Percentiles rank a stretch among this genome's conserved stretches.
phyloP scores from a whole-genome alignment of 2,329 filamentous ascomycete genomes.

The Westerdykella aurantiaca region DNA sequence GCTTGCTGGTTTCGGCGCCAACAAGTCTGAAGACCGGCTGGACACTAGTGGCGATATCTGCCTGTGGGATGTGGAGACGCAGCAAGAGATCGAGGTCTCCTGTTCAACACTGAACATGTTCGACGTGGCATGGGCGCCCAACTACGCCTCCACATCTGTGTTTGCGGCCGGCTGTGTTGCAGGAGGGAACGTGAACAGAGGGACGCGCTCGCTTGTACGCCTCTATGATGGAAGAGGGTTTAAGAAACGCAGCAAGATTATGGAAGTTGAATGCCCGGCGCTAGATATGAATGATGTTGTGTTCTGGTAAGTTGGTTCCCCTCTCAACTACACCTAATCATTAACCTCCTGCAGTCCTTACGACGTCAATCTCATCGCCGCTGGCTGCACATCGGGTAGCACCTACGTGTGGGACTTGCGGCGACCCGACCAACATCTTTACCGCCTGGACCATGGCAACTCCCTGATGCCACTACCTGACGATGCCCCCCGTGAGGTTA shows the following conservation, averaged over 20 bases:
- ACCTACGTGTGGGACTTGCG: conserved; percentile 59
- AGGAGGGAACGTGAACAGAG: conserved; percentile 30
- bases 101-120: conserved; percentile 52
- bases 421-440: conserved; percentile 41
- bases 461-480: conserved; percentile 47
- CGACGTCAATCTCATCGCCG: conserved; percentile 49
- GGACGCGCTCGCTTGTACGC: conserved; percentile 47
- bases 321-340: not conserved
- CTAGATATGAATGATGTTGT: conserved; percentile 57
- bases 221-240: conserved; percentile 44
- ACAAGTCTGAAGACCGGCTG: conserved; percentile 24
- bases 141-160: conserved; percentile 23
- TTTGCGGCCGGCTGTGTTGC: conserved; percentile 52
- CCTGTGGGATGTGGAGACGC: conserved; percentile 48
- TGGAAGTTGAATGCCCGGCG: conserved; percentile 53
- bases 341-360: conserved; percentile 31
- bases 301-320: conserved; percentile 37
- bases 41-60: conserved; percentile 48
- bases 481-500: conserved; percentile 41
- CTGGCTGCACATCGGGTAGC: conserved; percentile 55
- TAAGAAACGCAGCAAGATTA: conserved; percentile 25
- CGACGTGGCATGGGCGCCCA: conserved; percentile 53
- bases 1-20: conserved; percentile 51
- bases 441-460: conserved; percentile 46
- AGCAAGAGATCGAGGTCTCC: conserved; percentile 37